Evolutionary conservation across 2,329 filamentous ascomycete genomes (phyloP).

Genomic region (Penicillium capsulatum): DNA sequence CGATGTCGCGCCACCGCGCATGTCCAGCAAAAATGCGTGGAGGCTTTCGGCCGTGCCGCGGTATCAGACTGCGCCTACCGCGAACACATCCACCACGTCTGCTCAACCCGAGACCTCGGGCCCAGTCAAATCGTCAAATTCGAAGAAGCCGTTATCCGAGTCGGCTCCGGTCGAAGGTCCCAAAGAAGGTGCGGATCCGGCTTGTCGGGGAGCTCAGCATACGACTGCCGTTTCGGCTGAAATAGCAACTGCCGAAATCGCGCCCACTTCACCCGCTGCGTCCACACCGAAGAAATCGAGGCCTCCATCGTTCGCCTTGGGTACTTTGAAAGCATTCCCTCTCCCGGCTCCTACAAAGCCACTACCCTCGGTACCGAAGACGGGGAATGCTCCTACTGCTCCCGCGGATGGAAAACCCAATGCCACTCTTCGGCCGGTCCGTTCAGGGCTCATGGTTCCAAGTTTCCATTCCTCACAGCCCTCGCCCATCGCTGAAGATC

Average conservation of each 20-base stretch:
- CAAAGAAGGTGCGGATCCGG: background rate
- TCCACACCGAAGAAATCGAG: constrained; percentile 13
- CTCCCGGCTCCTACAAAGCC: constrained; percentile 35
- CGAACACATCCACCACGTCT: background rate
- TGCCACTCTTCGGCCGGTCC: constrained; percentile 4
- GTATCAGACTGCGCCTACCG: constrained; percentile 13
- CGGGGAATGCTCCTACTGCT: constrained; percentile 8
- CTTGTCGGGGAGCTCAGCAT: constrained; percentile 1
- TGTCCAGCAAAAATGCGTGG: constrained; percentile 27
- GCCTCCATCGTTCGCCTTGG: constrained; percentile 24
- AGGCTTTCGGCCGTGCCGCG: constrained; percentile 21
- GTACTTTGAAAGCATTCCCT: constrained; percentile 31
- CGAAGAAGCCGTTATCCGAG: background rate
- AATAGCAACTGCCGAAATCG: background rate
- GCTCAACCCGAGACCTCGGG: background rate
- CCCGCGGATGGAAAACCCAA: constrained; percentile 7
- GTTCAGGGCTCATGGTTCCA: constrained; percentile 1
- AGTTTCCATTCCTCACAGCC: constrained; percentile 10
- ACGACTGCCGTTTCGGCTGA: background rate
- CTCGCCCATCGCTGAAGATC: constrained; percentile 16
- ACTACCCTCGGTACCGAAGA: constrained; percentile 32
- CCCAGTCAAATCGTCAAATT: background rate
- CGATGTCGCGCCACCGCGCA: constrained; percentile 29
- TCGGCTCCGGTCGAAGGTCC: background rate
- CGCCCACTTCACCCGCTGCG: background rate